Evolutionary conservation across 768 basidiomycete species (phyloP), one percentile per base, ranked within the genome.

Genomic region (Calvatia gigantea): DNA sequence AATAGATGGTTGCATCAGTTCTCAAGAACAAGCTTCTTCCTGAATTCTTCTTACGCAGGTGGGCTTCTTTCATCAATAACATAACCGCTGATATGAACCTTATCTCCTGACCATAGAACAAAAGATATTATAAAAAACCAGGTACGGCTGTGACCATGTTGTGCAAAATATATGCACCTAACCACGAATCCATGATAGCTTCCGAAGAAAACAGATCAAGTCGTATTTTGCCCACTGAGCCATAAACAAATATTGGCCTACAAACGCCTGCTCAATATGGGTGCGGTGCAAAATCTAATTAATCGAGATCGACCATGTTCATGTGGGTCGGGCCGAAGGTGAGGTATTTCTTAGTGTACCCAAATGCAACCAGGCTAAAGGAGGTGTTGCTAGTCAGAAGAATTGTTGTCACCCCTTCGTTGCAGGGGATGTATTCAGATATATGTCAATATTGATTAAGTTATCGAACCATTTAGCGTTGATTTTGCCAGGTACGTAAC

Each of bases 141-240:
- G 71, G 87, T 83, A 60, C 49, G 6, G 44, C n/a, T 42, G 28
- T 21, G 21, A 37, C 46, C 21, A 12, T 23, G 38, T 33, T 25
- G 14, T 11, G 17, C 21, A 4, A 21, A 43, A 21, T n/a, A 37
- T n/a, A n/a, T 21, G 21, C 19, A 59, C 1, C 11, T 54, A 6
- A 33, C 46, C 57, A 11, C 47, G 43, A 33, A 28, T 11, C 27
- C 59, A 43, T 12, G 35, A 2, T 62, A 95, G 88, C 77, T 98
- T 2, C 96, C 96, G 1, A 76, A 78, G 58, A 99, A 99, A 74
- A 80, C 80, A 0, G 96, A 99, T 61, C 76, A 93, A 64, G 89
- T 98, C 12, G 92, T 97, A 4, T 96, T 98, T 64, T 99, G 96
- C 64, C 95, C 94, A 14, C 72, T 98, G 46, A 89, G 89, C 0